phyloP scores from a whole-genome alignment of 2,329 filamentous ascomycete species.

The Colletotrichum sp. region DNA sequence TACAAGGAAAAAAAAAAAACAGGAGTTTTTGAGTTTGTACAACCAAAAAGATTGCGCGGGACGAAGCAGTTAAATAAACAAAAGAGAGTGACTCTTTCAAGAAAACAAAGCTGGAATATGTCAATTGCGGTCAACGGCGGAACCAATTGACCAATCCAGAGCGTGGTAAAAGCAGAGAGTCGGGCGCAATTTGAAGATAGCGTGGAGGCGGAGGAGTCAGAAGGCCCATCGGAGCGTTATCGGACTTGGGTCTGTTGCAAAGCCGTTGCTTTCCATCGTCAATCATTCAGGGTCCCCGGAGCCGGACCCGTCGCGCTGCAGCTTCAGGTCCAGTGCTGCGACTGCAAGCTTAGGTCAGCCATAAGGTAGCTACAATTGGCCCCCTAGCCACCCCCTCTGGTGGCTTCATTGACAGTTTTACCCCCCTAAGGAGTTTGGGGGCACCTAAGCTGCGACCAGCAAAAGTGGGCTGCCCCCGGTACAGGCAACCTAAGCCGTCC shows the following conservation, averaged over 20 bases:
- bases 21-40: neutral
- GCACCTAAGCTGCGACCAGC: neutral
- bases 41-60: neutral
- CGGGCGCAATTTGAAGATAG: slow-evolving; percentile 5
- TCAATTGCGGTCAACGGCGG: neutral
- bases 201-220: slow-evolving; percentile 12
- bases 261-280: slow-evolving; percentile 23
- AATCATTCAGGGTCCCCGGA: slow-evolving; percentile 19
- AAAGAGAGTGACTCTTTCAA: neutral
- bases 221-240: slow-evolving; percentile 29
- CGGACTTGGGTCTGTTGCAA: slow-evolving; percentile 24
- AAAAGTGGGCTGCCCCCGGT: neutral
- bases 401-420: neutral
- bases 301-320: slow-evolving; percentile 10
- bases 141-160: slow-evolving; percentile 13
- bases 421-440: neutral
- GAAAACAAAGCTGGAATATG: neutral
- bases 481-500: neutral
- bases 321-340: neutral
- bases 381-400: neutral
- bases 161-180: slow-evolving; percentile 5
- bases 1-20: neutral
- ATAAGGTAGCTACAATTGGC: neutral
- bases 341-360: slow-evolving; percentile 15
- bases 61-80: neutral